Evolutionary conservation across 495 filamentous ascomycete genomes (phyloP).

Genomic region (Glutinoglossum americanum): DNA sequence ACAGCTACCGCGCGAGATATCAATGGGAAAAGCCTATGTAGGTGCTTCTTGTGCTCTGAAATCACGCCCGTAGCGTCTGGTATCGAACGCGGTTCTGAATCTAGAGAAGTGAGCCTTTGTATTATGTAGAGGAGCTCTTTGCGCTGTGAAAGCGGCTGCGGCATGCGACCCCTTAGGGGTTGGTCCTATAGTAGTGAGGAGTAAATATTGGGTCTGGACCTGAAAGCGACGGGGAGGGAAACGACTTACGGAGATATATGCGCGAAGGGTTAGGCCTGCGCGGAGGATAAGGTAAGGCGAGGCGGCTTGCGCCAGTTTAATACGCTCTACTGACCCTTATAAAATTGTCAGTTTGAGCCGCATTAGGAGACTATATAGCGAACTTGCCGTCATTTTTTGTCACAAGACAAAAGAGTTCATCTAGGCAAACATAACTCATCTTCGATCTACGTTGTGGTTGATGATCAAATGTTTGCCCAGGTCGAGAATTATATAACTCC

Average conservation of each 20-base stretch:
- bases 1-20: constrained; percentile 46
- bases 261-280: constrained; percentile 51
- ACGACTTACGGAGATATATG: constrained; percentile 39
- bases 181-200: constrained; percentile 34
- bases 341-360: constrained; percentile 10
- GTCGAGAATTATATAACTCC: constrained; percentile 39
- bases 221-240: background rate
- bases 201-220: background rate
- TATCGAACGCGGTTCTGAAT: constrained; percentile 50
- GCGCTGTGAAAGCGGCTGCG: constrained; percentile 64
- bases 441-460: constrained; percentile 37
- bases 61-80: constrained; percentile 36
- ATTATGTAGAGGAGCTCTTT: constrained; percentile 58
- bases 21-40: constrained; percentile 67
- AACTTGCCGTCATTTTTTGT: constrained; percentile 19
- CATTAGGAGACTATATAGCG: constrained; percentile 2
- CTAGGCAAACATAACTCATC: constrained; percentile 62
- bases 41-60: constrained; percentile 42
- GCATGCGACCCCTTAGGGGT: constrained; percentile 77
- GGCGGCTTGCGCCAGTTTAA: constrained; percentile 49
- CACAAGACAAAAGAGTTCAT: constrained; percentile 60
- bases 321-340: constrained; percentile 16
- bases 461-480: constrained; percentile 49
- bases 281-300: constrained; percentile 73
- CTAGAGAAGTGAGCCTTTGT: constrained; percentile 35